Base-by-base conservation (phyloP, 768 basidiomycete species). In the Termitomyces heimii region DNA sequence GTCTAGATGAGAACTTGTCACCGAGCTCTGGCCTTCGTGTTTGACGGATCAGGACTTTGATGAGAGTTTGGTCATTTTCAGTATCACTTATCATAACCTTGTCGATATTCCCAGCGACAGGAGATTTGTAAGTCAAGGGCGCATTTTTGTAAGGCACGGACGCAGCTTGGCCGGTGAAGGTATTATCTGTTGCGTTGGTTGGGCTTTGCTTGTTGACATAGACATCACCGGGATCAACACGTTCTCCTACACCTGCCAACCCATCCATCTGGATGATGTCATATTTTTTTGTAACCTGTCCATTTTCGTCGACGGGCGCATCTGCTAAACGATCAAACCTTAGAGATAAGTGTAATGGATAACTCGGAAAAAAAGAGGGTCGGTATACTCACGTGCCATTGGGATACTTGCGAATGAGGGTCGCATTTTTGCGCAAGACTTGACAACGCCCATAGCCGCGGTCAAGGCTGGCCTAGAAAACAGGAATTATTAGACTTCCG, bases 181-280 rank as follows among this genome's bases (percentile, higher is more conserved):
- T 81, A 73, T 95, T 91, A 73, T 96, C 89, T 62, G 90, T 88
- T n/a, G 94, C 89, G 67, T 95, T 95, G 48, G 89, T 85, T 24
- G 97, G 97, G 0, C 92, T 87, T 69, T 99, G 97, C 70, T 98
- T 97, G 75, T 98, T 97, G 69, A 98, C 85, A 71, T 96, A 95
- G 55, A 98, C 83, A 67, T 97, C 93, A 0, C 90, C 91, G 0
- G 93, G 92, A 69, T 92, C 88, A 53, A 98, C 89, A 44, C 92
- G 84, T 69, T 97, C 93, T 56, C 97, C 97, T 3, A 97, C 94
- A 31, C 94, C 93, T 1, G 94, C 92, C 39, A 99, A 82, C 34
- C 97, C 97, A 67, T 99, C 97, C 55, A 82, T 68, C 67, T 98
- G 93, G 56, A 99, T 83, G 70, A 92, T 94, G 63, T 90, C 88